Base-by-base conservation (phyloP, 2,329 filamentous ascomycete genomes). In the Scorias spongiosa region DNA sequence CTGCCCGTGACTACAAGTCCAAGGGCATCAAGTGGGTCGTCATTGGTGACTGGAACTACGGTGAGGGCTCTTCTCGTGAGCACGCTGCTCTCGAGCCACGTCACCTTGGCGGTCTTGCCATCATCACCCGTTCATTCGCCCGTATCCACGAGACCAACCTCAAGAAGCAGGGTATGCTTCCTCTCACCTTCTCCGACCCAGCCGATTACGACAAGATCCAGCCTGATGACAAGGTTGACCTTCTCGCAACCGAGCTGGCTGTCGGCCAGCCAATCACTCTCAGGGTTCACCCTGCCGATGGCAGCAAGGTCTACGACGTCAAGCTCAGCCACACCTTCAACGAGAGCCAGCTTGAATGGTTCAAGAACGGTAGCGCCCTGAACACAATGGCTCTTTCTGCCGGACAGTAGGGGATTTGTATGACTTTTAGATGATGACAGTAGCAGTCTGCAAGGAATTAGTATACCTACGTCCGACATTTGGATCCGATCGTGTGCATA, bases 161-260 rank as follows among this genome's bases (percentile, higher is more conserved):
- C 74, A 98, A 98, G 85, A 98, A 98, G 82, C 91, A 98, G 79
- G 91, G 91, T 70, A 95, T 98, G 89, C 84, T 98, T 71, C 91
- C 91, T 60, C 77, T 98, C 53, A 96, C 88, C 58, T 98, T 98
- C 72, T 69, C 78, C 46, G 80, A 96, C 63, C 89, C 89, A 45
- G 89, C 82, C 64, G 91, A 98, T 68, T 98, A 98, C 68, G 91
- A 98, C 67, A 93, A 85, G 78, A 88, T 98, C 67, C 78, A 82
- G 64, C 84, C 87, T 54, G 81, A 91, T 49, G 91, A 94, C 75
- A 88, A 81, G 70, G 80, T 96, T 56, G 88, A 95, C 65, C 72
- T 98, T 48, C 69, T 87, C 60, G 82, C 78, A 76, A 95, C 89
- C 39, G 76, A 95, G 70, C 73, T 98, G 50, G 86, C 76, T 46